Evolutionary conservation across 75 land plant species (phyloP), one percentile per base, ranked within the genome.

Genomic region (Cryptomeria japonica): DNA sequence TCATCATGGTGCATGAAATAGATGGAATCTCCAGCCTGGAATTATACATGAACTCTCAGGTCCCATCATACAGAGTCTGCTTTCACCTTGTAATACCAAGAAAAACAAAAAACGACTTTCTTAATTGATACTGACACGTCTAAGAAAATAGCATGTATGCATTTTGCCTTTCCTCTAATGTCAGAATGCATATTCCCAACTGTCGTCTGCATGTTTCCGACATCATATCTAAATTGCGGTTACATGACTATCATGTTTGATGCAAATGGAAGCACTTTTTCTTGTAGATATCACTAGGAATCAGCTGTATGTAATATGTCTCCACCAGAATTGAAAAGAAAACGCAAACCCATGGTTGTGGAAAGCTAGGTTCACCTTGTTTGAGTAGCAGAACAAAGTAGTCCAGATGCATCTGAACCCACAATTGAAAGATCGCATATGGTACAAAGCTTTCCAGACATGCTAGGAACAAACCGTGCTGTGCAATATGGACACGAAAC

Each of bases 371-470:
- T 37, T 91, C 86, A 93, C 78, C 94, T 88, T 87, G 87, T 80
- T 85, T 94, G 95, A 12, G 95, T 76, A 75, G 93, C 85, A 36
- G 92, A 94, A 87, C 95, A 94, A 5, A 93, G 89, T 25, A 94
- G 76, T 9, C 95, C 95, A 39, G 95, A 94, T 9, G 95, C 95
- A 90, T 93, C 95, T 68, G 91, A 88, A 58, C 91, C 94, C 14
- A 94, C 93, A 2, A 89, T 88, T 25, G 95, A 93, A 31, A 94
- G 87, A n/a, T 94, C 95, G 80, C 95, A 94, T 15, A 94, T 88
- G 12, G 89, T 15, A 78, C 95, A 93, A 55, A 93, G 58, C 72
- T 87, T 87, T 70, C 92, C 93, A 42, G 85, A 89, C 53, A 88
- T 77, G 31, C 51, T 83, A 19, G 95, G 95, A 19, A 94, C 87